Evolutionary conservation across 1,284 basidiomycete genomes (phyloP).

Genomic region (Ceratobasidium sp.): DNA sequence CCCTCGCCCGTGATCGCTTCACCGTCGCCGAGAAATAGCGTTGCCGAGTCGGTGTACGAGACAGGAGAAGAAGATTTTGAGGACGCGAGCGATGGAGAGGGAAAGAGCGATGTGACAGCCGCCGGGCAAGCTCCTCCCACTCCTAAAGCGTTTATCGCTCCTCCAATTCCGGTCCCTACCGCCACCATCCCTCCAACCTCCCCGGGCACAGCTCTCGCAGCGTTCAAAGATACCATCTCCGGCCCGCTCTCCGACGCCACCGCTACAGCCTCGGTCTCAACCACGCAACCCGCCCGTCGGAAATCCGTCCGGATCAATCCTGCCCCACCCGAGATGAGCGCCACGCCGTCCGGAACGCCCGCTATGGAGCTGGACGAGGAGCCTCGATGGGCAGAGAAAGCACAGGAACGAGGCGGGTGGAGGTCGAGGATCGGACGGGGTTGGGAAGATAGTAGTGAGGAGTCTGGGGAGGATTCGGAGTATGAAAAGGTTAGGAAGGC

Average conservation of each 20-base stretch:
- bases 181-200: conserved; percentile 6
- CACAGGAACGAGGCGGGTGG: conserved; percentile 51
- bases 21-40: conserved; percentile 43
- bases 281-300: conserved; percentile 62
- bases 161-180: not conserved
- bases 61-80: conserved; percentile 68
- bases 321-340: conserved; percentile 62
- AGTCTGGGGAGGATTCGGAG: conserved; percentile 66
- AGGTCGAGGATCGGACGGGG: conserved; percentile 53
- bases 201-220: conserved; percentile 21
- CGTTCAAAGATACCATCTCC: conserved; percentile 29
- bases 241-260: conserved; percentile 44
- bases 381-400: conserved; percentile 40
- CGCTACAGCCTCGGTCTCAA: conserved; percentile 50
- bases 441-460: conserved; percentile 81
- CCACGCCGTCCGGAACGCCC: conserved; percentile 56
- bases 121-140: conserved; percentile 25
- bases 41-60: conserved; percentile 62
- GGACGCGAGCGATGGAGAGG: conserved; percentile 54
- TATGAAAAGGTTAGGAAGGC: conserved; percentile 71
- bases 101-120: conserved; percentile 27
- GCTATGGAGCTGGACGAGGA: conserved; percentile 51
- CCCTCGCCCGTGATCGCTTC: conserved; percentile 42
- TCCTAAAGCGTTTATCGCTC: not conserved
- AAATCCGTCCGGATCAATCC: conserved; percentile 80